A percentile compares a stretch with the other conserved stretches of the same genome.
Conservation (phyloP, 2,329 filamentous ascomycete species). For the Akanthomyces dipterigenus region DNA sequence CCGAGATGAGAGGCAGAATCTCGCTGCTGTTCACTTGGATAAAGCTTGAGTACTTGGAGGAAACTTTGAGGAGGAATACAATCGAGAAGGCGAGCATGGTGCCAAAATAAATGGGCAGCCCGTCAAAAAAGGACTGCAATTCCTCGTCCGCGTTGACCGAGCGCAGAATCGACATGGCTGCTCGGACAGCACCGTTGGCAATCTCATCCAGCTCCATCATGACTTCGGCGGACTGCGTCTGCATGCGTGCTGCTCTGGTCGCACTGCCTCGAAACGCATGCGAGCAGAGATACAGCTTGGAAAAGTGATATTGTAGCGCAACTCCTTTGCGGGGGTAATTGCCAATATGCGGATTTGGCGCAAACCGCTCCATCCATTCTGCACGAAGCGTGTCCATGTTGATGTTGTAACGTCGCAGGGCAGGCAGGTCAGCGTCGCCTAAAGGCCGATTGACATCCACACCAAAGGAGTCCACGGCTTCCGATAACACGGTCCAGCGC, state of each 20-base stretch:
- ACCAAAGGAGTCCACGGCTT: slow-evolving; percentile 13
- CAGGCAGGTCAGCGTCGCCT: slow-evolving; percentile 12
- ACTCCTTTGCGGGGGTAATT: slow-evolving; percentile 14
- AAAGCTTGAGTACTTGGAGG: slow-evolving; percentile 5
- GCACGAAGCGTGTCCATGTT: slow-evolving; percentile 13
- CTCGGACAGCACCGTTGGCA: slow-evolving; percentile 5
- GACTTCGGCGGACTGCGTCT: slow-evolving; percentile 6
- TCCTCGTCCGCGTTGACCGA: slow-evolving; percentile 9
- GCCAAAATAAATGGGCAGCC: slow-evolving; percentile 10
- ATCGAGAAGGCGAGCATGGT: slow-evolving; percentile 9
- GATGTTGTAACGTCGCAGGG: slow-evolving; percentile 11
- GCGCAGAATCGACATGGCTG: slow-evolving; percentile 9
- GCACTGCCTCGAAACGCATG: slow-evolving; percentile 12
- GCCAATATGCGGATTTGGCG: slow-evolving; percentile 11
- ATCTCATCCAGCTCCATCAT: slow-evolving; percentile 9
- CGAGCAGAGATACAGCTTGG: slow-evolving; percentile 14
- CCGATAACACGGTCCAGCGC: slow-evolving; percentile 12
- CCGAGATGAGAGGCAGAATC: slow-evolving; percentile 1
- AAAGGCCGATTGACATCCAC: slow-evolving; percentile 10
- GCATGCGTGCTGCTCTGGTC: not conserved
- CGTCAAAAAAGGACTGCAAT: slow-evolving; percentile 11
- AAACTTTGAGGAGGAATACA: slow-evolving; percentile 9
- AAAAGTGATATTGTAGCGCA: slow-evolving; percentile 14
- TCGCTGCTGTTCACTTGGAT: slow-evolving; percentile 4
- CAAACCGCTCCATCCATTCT: slow-evolving; percentile 9